Evolutionary conservation across 2,329 filamentous ascomycete species (phyloP), one percentile per base, ranked within the genome.

Genomic region (Clonostachys byssicola): DNA sequence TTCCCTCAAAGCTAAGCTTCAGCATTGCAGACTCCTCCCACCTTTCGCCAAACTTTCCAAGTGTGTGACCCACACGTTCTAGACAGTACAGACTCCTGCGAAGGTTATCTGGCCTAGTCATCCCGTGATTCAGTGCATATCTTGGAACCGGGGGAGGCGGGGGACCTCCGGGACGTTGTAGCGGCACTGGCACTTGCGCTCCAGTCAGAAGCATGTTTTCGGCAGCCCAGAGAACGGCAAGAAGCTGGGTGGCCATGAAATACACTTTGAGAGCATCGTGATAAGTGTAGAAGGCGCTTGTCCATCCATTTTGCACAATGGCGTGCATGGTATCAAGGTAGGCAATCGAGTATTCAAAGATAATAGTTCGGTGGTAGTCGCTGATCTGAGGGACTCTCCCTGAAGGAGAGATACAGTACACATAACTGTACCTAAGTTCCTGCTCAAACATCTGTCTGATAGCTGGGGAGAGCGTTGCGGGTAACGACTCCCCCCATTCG

Each of bases 381-480:
- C 83, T 85, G 44, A 92, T 83, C 18, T 80, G 74, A 0, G 89
- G 88, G 5, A 88, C 83, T 42, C 86, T 78, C 2, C 84, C 81
- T 35, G 87, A 92, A 1, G 91, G 89, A 1, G 90, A 90, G 8
- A 96, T 78, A 48, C 92, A 88, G 63, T 96, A 90, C 20, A 96
- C 86, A 56, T 90, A 94, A 60, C 89, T 95, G 70, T 96, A 97
- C 42, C 92, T 80, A 40, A 95, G 69, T 61, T 99, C 94, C 14
- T 96, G 80, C 52, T 94, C 87, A 59, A 96, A 95, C 53, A 92
- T 81, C 43, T 87, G 80, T 38, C 84, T 80, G 52, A 92, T 85
- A 23, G 80, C 77, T 1, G 77, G 70, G 0, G 86, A 78, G 0
- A 88, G 76, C 3, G 76, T 78, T 36, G 74, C 69, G 0, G 90